Conservation (phyloP, 768 basidiomycete species). For the Lactarius sp. region DNA sequence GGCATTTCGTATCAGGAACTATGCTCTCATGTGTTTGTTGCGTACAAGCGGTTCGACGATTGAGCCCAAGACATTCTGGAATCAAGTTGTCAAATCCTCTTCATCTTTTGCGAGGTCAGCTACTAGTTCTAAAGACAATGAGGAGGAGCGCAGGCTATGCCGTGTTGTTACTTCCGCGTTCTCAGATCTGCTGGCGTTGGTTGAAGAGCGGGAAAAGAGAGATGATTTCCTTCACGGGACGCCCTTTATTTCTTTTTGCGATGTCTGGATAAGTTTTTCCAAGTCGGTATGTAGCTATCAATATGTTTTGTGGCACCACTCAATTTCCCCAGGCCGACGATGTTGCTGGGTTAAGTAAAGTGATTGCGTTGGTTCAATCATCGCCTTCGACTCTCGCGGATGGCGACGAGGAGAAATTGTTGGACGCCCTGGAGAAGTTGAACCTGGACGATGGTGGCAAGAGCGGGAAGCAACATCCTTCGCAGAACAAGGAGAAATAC, state of each 20-base stretch:
- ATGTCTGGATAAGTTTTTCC: constrained; percentile 67
- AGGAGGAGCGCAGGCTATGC: constrained; percentile 16
- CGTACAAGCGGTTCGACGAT: constrained; percentile 43
- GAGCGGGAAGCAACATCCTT: not conserved
- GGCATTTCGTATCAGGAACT: constrained; percentile 38
- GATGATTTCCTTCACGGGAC: constrained; percentile 43
- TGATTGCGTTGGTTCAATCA: constrained; percentile 14
- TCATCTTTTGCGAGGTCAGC: constrained; percentile 36
- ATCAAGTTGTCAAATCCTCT: constrained; percentile 53
- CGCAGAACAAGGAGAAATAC: not conserved
- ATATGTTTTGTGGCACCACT: constrained; percentile 1
- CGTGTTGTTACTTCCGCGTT: constrained; percentile 41
- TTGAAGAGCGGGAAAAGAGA: constrained; percentile 36
- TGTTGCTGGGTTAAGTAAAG: constrained; percentile 28
- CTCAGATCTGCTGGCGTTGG: constrained; percentile 39
- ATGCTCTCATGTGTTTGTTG: constrained; percentile 46
- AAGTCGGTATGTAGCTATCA: constrained; percentile 44
- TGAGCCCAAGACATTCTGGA: constrained; percentile 60
- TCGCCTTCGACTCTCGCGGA: constrained; percentile 2
- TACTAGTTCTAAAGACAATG: constrained; percentile 4
- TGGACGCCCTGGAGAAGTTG: constrained; percentile 16
- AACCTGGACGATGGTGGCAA: constrained; percentile 7
- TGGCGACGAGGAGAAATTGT: constrained; percentile 13
- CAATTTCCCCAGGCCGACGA: constrained; percentile 41
- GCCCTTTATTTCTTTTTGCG: constrained; percentile 59